These are phyloP conservation scores for Balansia obtecta DNA, from an alignment of 2,329 filamentous ascomycete species.

Conservation along the genomic window DNA sequence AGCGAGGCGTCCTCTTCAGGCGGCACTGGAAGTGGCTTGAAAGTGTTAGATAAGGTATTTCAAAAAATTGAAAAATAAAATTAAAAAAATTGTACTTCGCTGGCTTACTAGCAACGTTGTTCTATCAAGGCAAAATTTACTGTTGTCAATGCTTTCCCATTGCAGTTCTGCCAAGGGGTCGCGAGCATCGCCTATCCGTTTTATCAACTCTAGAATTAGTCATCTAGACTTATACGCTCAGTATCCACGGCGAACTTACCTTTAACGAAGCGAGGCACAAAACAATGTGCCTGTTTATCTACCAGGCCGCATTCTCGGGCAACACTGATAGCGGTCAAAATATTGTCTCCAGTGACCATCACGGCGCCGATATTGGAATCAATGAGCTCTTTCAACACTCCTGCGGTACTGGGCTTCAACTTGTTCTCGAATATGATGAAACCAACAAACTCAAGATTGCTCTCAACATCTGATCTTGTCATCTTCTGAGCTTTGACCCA, in stretches of 20 bases:
- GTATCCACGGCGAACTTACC: conserved; percentile 28
- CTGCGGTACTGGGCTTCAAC: conserved; percentile 74
- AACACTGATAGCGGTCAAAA: conserved; percentile 90
- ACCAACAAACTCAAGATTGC: conserved; percentile 72
- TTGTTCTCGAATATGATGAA: conserved; percentile 99
- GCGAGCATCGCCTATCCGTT: conserved; percentile 47
- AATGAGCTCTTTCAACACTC: conserved; percentile 69
- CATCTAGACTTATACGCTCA: neutral
- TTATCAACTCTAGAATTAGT: neutral
- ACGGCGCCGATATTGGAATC: conserved; percentile 76
- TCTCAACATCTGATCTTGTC: conserved; percentile 75
- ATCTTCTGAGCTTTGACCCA: conserved; percentile 96
- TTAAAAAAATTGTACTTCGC: neutral
- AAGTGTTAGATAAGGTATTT: conserved; percentile 3
- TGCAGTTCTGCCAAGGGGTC: conserved; percentile 61
- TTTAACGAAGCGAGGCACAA: conserved; percentile 77
- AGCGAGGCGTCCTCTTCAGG: conserved; percentile 67
- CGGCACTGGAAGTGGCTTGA: conserved; percentile 57
- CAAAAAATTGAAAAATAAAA: no score
- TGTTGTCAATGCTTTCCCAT: conserved; percentile 95
- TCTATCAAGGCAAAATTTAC: conserved; percentile 62
- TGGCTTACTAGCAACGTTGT: conserved; percentile 54
- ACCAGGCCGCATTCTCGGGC: conserved; percentile 81
- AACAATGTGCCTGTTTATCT: conserved; percentile 72
- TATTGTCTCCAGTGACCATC: conserved; percentile 98